Percentiles rank a stretch among this genome's conserved stretches.
These are phyloP conservation scores for Tylopilus plumbeoviolaceoides DNA, from an alignment of 768 basidiomycete genomes.

Conservation along the genomic window DNA sequence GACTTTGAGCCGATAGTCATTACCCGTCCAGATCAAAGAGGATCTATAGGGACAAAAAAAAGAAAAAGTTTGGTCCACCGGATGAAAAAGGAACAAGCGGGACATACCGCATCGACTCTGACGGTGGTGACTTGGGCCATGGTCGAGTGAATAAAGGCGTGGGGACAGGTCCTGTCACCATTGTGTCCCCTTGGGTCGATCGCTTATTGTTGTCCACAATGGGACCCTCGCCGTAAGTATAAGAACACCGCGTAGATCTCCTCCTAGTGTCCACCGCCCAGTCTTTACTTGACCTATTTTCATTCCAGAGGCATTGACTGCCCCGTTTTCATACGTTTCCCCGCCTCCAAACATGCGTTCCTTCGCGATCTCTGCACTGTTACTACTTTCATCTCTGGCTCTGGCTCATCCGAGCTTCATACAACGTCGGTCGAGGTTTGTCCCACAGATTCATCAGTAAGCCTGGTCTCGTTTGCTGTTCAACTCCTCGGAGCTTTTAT, in stretches of 20 bases:
- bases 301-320: slow-evolving; percentile 23
- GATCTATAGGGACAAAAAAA: slow-evolving; percentile 37
- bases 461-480: slow-evolving; percentile 5
- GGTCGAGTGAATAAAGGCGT: neutral
- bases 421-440: slow-evolving; percentile 27
- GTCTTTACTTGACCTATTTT: neutral
- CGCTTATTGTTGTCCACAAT: neutral
- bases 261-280: neutral
- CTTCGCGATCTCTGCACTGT: slow-evolving; percentile 32
- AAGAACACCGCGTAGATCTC: slow-evolving; percentile 7
- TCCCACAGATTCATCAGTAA: slow-evolving; percentile 40
- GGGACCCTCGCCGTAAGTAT: slow-evolving; percentile 5
- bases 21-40: slow-evolving; percentile 73
- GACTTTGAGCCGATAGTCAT: slow-evolving; percentile 10
- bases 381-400: slow-evolving; percentile 25
- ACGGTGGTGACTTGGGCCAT: slow-evolving; percentile 27
- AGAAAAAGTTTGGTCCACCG: neutral
- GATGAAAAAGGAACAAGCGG: neutral
- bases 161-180: neutral
- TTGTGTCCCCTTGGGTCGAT: neutral
- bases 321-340: no score
- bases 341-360: slow-evolving; percentile 33
- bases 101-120: slow-evolving; percentile 48
- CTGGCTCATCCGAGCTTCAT: slow-evolving; percentile 36
- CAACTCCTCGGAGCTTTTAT: neutral